Base-by-base conservation (phyloP, 495 filamentous ascomycete species). In the Chaetomium cochliodes region DNA sequence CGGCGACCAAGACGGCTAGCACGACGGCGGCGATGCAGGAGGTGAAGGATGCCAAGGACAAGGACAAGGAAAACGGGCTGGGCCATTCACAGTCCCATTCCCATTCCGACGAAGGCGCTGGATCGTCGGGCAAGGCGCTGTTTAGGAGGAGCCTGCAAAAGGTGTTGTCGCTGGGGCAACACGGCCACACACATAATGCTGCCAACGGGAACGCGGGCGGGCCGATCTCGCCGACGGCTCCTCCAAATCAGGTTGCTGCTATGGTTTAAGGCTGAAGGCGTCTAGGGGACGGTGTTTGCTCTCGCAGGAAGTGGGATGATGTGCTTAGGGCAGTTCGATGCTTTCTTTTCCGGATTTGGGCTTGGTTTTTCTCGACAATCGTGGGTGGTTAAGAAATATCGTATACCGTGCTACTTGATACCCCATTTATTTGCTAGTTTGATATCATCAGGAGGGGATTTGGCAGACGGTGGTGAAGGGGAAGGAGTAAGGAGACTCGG, bases 71-170 rank as follows among this genome's bases (percentile, higher is more conserved):
- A 20, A 25, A 65, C 20, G 20, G 5, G 0, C 51, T 28, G 18
- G 26, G 54, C 23, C 62, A 42, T 2, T 50, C 53, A 11, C 46
- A 57, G 8, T 65, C 63, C 6, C 46, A 57, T 9, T 65, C 63
- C 5, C 63, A 87, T 58, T 77, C 81, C 54, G 77, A 81, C 26
- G 81, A 81, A 42, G 75, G 76, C 9, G 64, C 73, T 8, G 69
- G 71, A 0, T 78, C 60, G 5, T 44, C 75, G 58, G 73, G 72
- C 30, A 72, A 70, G 62, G 61, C 60, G 4, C 26, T 61, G 37
- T 68, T 81, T 30, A 67, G 74, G 56, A 72, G 74, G 67, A 78
- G 79, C 65, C 41, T 81, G 66, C 79, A 81, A 42, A 71, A 60
- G 70, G 76, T 68, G 68, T 76, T 67, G 20, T 80, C 66, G 72